These are phyloP conservation scores for Sarocladium oryzae DNA, from an alignment of 2,329 filamentous ascomycete genomes.

Conservation along the genomic window DNA sequence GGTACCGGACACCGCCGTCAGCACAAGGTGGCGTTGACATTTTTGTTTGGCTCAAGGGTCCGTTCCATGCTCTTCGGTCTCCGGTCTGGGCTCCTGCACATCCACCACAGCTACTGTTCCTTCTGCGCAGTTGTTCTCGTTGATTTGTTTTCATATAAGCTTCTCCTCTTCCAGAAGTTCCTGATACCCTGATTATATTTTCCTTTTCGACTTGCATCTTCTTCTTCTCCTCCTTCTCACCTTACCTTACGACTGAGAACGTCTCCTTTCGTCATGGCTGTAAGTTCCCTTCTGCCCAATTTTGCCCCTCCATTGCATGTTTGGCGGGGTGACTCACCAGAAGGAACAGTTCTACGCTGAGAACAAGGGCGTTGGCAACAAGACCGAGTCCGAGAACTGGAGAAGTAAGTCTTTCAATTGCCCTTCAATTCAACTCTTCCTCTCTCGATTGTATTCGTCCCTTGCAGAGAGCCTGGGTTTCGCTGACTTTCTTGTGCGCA, in stretches of 20 bases:
- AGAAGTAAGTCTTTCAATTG: slow-evolving; percentile 49
- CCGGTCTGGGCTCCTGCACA: no score
- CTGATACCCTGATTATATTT: neutral
- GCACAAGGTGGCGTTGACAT: no score
- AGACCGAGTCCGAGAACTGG: slow-evolving; percentile 70
- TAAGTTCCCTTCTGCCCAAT: slow-evolving; percentile 11
- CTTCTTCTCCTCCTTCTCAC: neutral
- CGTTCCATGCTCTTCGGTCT: no score
- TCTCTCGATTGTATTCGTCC: no score
- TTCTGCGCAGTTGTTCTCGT: no score
- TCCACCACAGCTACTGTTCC: no score
- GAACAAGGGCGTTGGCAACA: slow-evolving; percentile 74
- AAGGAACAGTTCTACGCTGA: slow-evolving; percentile 58
- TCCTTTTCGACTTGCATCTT: slow-evolving; percentile 6
- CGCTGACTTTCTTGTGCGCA: no score
- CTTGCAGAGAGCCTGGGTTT: no score
- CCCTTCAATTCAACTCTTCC: neutral
- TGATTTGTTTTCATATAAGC: neutral
- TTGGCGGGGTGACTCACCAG: slow-evolving; percentile 23
- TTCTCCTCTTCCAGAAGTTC: slow-evolving; percentile 1
- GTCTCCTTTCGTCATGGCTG: slow-evolving; percentile 13
- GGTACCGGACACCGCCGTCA: no score
- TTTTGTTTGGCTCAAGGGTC: no score
- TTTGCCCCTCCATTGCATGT: slow-evolving; percentile 4
- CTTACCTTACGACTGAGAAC: no score